Percentiles rank a stretch among this genome's conserved stretches.
phyloP scores from a whole-genome alignment of 208 protist species.

The Leishmania amazonensis region DNA sequence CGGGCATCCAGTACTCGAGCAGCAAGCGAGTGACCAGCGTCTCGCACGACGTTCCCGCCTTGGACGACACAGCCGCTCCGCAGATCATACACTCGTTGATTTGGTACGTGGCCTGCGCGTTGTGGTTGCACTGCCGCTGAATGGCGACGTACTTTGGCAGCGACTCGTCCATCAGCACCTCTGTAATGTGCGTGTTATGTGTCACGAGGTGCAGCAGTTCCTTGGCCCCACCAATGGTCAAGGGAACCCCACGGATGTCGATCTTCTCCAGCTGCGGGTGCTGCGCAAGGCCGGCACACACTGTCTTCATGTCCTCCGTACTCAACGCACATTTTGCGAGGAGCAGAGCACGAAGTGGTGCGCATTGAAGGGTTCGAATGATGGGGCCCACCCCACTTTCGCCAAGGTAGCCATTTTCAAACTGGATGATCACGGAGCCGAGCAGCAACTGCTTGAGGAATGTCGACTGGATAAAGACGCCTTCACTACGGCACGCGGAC shows the following conservation, averaged over 20 bases:
- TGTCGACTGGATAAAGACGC: constrained; percentile 37
- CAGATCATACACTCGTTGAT: constrained; percentile 60
- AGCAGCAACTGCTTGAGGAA: constrained; percentile 67
- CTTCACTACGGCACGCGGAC: constrained; percentile 38
- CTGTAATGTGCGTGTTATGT: constrained; percentile 56
- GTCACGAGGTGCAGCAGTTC: constrained; percentile 57
- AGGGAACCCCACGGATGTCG: constrained; percentile 67
- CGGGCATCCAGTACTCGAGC: constrained; percentile 23
- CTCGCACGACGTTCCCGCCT: constrained; percentile 17
- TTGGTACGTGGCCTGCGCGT: constrained; percentile 38
- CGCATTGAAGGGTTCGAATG: constrained; percentile 59
- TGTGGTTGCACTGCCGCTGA: constrained; percentile 67
- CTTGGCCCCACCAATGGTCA: constrained; percentile 56
- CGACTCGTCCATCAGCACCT: constrained; percentile 60
- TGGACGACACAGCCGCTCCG: constrained; percentile 17
- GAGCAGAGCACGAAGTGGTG: constrained; percentile 51
- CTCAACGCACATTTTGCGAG: constrained; percentile 55
- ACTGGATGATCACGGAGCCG: constrained; percentile 57
- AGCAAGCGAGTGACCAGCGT: constrained; percentile 24
- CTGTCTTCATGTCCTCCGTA: constrained; percentile 47
- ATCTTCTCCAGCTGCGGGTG: constrained; percentile 75
- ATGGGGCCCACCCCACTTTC: constrained; percentile 72
- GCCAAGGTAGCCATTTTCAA: constrained; percentile 84
- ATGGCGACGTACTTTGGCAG: constrained; percentile 73
- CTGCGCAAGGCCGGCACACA: constrained; percentile 49